Evolutionary conservation across 2,329 filamentous ascomycete species (phyloP).

Genomic region (Scedosporium dehoogii): DNA sequence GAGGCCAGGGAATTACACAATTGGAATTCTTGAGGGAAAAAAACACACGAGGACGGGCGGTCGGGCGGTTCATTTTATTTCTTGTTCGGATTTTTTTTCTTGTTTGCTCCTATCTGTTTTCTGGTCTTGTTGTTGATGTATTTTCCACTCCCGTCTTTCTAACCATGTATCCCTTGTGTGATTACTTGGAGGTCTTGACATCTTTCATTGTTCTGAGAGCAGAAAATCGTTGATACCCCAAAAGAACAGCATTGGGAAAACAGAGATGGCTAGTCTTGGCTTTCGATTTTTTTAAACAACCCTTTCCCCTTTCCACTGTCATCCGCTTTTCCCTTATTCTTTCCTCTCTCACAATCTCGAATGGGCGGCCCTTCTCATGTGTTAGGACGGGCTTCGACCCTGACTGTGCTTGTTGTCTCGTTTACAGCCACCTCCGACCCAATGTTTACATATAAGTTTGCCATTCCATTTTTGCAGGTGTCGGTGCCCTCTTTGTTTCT

Average conservation of each 20-base stretch:
- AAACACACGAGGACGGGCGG: background rate
- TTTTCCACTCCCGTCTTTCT: slow-evolving; percentile 14
- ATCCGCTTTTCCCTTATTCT: background rate
- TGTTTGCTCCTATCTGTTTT: slow-evolving; percentile 15
- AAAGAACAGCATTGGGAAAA: slow-evolving; percentile 14
- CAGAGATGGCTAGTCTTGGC: slow-evolving; percentile 3
- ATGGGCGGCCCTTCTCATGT: background rate
- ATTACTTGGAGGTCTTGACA: slow-evolving; percentile 9
- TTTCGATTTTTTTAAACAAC: background rate
- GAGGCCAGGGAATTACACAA: background rate
- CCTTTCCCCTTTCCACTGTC: background rate
- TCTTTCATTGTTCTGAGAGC: slow-evolving; percentile 15
- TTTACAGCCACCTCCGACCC: background rate
- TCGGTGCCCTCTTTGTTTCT: background rate
- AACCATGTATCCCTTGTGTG: slow-evolving; percentile 8
- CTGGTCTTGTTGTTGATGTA: slow-evolving; percentile 13
- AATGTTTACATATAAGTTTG: background rate
- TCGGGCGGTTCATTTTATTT: slow-evolving; percentile 3
- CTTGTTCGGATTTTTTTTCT: slow-evolving; percentile 14
- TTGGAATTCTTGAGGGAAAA: background rate
- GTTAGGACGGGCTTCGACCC: background rate
- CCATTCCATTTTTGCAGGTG: background rate
- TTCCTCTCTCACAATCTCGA: background rate
- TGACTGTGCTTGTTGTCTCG: background rate
- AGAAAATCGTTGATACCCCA: slow-evolving; percentile 27